Evolutionary conservation across 257 asterid species (phyloP).

Genomic region (Nicotiana paniculata): DNA sequence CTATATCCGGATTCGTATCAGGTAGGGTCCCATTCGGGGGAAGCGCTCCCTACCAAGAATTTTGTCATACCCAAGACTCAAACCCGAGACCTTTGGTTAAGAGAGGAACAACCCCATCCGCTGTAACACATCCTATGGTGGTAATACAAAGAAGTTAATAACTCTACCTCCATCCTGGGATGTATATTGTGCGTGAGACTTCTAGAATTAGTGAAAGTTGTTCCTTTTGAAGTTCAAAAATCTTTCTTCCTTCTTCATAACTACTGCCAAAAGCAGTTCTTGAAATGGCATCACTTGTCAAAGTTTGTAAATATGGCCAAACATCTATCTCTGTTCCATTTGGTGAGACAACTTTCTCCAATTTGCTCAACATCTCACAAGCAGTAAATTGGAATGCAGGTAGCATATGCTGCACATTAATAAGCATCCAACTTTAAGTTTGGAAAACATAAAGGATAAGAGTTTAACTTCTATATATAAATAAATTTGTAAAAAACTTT

Average conservation of each 20-base stretch:
- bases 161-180: slow-evolving; percentile 12
- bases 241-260: slow-evolving; percentile 11
- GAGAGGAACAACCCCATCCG: too few relatives aligned
- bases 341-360: neutral
- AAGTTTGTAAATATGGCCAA: slow-evolving; percentile 13
- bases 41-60: too few relatives aligned
- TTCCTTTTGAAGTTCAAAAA: slow-evolving; percentile 12
- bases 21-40: too few relatives aligned
- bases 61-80: too few relatives aligned
- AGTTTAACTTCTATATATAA: neutral
- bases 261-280: slow-evolving; percentile 13
- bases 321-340: slow-evolving; percentile 8
- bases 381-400: slow-evolving; percentile 10
- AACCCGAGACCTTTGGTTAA: too few relatives aligned
- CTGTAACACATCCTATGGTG: too few relatives aligned
- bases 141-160: neutral
- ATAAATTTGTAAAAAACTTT: neutral
- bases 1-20: too few relatives aligned
- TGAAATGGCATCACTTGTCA: slow-evolving; percentile 22
- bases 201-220: neutral
- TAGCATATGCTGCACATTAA: slow-evolving; percentile 8
- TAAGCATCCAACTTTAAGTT: neutral
- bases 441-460: neutral
- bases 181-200: neutral
- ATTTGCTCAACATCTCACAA: neutral